A percentile compares a stretch with the other conserved stretches of the same genome.
Conservation (phyloP, 2,329 filamentous ascomycete genomes). For the Lizonia empirigonia region DNA sequence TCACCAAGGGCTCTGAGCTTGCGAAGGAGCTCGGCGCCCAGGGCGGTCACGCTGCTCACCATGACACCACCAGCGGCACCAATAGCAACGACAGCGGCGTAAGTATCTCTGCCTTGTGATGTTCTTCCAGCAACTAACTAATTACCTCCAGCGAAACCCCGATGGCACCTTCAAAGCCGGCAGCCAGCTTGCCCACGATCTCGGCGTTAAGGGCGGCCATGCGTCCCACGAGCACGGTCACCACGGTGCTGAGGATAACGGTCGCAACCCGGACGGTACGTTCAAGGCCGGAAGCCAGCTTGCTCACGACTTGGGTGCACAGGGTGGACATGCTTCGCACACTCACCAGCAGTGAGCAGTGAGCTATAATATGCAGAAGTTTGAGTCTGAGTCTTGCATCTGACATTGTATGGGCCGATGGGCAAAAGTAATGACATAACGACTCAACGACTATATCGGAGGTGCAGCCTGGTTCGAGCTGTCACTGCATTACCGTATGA, state of each 20-base stretch:
- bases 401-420: too few species aligned
- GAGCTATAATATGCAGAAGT: too few species aligned
- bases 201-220: conserved; percentile 43
- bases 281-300: conserved; percentile 45
- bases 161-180: conserved; percentile 48
- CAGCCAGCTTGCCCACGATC: conserved; percentile 43
- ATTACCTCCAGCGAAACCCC: conserved; percentile 46
- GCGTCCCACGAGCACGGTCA: conserved; percentile 23
- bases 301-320: conserved; percentile 42
- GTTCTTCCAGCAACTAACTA: neutral
- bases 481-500: too few species aligned
- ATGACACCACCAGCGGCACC: conserved; percentile 10
- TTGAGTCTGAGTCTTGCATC: too few species aligned
- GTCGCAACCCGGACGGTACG: conserved; percentile 51
- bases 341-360: conserved; percentile 18
- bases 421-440: too few species aligned
- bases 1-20: conserved; percentile 46
- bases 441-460: too few species aligned
- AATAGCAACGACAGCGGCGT: conserved; percentile 30
- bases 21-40: conserved; percentile 47
- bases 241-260: neutral
- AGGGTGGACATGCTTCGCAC: conserved; percentile 36
- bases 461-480: too few species aligned
- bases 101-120: conserved; percentile 6
- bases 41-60: conserved; percentile 44